Conservation (phyloP, 352 stramenopile genomes). For the Pythium dissotocum region DNA sequence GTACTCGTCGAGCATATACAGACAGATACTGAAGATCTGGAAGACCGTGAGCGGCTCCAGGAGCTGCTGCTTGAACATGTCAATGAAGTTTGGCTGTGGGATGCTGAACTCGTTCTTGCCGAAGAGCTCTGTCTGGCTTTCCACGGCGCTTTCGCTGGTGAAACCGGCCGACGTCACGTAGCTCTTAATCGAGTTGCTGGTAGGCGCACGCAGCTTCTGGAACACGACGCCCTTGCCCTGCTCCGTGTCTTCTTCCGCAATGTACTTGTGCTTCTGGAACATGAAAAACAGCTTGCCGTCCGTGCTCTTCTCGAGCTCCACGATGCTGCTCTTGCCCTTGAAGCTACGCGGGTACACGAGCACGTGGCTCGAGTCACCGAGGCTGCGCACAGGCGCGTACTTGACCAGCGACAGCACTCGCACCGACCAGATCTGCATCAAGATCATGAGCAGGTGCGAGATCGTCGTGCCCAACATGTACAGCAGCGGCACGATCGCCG, state of each 20-base stretch:
- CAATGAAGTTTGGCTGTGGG: slow-evolving; percentile 93
- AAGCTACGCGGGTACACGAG: slow-evolving; percentile 84
- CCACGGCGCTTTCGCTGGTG: slow-evolving; percentile 40
- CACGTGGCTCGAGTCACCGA: slow-evolving; percentile 72
- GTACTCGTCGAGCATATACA: slow-evolving; percentile 99
- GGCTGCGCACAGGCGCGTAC: slow-evolving; percentile 67
- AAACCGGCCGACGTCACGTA: slow-evolving; percentile 63
- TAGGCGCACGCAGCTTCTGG: slow-evolving; percentile 73
- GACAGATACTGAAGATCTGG: slow-evolving; percentile 97
- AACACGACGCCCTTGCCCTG: slow-evolving; percentile 78
- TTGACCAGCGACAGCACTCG: slow-evolving; percentile 82
- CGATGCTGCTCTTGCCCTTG: slow-evolving; percentile 87
- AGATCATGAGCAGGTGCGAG: slow-evolving; percentile 83
- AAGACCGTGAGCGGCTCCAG: slow-evolving; percentile 99
- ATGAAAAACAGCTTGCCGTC: slow-evolving; percentile 69
- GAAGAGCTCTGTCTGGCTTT: slow-evolving; percentile 61
- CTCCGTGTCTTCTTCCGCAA: slow-evolving; percentile 52
- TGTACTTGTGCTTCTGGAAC: slow-evolving; percentile 91
- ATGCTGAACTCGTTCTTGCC: slow-evolving; percentile 95
- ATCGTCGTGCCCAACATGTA: slow-evolving; percentile 78
- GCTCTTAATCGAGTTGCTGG: slow-evolving; percentile 55
- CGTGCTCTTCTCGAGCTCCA: slow-evolving; percentile 56
- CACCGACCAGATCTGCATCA: slow-evolving; percentile 90
- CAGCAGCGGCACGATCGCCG: slow-evolving; percentile 88
- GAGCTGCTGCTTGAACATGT: slow-evolving; percentile 97